These are phyloP conservation scores for Leccinum cinnamomeum DNA, from an alignment of 1,284 basidiomycete species.

Conservation along the genomic window DNA sequence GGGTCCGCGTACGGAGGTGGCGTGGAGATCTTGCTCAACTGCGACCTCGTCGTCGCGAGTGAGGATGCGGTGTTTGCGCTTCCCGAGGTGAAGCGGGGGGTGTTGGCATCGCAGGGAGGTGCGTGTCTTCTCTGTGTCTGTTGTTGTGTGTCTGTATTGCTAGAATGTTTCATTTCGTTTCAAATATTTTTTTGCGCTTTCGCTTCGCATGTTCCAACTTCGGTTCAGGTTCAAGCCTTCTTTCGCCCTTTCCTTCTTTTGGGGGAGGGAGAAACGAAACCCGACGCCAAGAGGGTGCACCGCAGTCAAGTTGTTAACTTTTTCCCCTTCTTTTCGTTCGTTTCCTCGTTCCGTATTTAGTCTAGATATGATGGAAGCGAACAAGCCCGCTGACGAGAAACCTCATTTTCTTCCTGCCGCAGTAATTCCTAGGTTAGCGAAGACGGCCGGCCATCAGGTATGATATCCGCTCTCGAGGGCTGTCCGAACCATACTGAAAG, in stretches of 20 bases:
- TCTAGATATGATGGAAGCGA: slow-evolving; percentile 13
- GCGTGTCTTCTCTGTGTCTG: slow-evolving; percentile 23
- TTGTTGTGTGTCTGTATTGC: not conserved
- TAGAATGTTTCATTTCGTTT: not conserved
- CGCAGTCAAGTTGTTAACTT: not conserved
- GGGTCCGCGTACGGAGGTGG: slow-evolving; percentile 83
- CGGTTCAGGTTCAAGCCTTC: not conserved
- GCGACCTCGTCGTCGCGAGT: slow-evolving; percentile 79
- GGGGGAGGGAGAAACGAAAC: not conserved
- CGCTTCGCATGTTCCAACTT: not conserved
- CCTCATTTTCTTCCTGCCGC: slow-evolving; percentile 3
- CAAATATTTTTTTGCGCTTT: not conserved
- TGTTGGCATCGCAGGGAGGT: slow-evolving; percentile 76
- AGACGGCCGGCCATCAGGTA: slow-evolving; percentile 70
- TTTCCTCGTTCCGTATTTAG: slow-evolving; percentile 7
- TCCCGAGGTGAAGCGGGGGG: slow-evolving; percentile 82
- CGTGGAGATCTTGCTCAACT: slow-evolving; percentile 77
- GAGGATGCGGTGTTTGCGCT: slow-evolving; percentile 72
- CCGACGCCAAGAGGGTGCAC: not conserved
- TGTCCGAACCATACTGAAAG: slow-evolving; percentile 29
- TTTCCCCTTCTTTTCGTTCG: not conserved
- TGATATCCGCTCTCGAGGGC: slow-evolving; percentile 21
- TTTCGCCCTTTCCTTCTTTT: not conserved
- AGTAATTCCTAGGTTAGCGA: slow-evolving; percentile 67
- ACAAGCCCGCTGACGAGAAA: slow-evolving; percentile 16